phyloP scores from a whole-genome alignment of 129 eudicot genomes.

The Arctium minus region DNA sequence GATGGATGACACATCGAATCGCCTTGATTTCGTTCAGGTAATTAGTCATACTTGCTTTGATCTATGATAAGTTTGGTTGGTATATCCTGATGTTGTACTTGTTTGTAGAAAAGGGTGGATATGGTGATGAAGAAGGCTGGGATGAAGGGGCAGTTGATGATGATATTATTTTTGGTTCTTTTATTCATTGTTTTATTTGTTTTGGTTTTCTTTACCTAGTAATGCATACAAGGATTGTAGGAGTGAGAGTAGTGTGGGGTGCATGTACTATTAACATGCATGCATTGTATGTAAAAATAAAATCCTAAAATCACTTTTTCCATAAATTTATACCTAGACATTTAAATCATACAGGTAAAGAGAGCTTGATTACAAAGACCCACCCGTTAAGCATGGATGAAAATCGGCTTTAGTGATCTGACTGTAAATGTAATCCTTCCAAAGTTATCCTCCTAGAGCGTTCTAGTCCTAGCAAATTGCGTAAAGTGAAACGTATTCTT shows the following conservation, averaged over 20 bases:
- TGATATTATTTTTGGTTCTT: conserved; percentile 50
- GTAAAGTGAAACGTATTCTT: too few relatives aligned
- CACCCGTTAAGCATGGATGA: too few relatives aligned
- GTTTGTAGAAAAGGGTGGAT: conserved; percentile 64
- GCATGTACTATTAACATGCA: background rate
- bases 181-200: conserved; percentile 55
- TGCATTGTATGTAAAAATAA: background rate
- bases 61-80: background rate
- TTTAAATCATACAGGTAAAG: too few relatives aligned
- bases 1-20: conserved; percentile 70
- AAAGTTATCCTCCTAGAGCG: too few relatives aligned
- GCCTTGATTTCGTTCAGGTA: conserved; percentile 84
- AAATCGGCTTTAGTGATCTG: too few relatives aligned
- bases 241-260: background rate
- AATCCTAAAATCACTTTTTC: background rate
- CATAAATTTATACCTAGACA: too few relatives aligned
- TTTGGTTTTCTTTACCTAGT: conserved; percentile 62
- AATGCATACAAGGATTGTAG: background rate
- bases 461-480: too few relatives aligned
- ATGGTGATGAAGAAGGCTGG: conserved; percentile 76
- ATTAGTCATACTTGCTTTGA: background rate
- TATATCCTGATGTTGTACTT: background rate
- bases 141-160: conserved; percentile 66
- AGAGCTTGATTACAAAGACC: too few relatives aligned
- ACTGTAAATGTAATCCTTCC: too few relatives aligned